phyloP scores from a whole-genome alignment of 805 yeast species.

The Lachancea fermentati region DNA sequence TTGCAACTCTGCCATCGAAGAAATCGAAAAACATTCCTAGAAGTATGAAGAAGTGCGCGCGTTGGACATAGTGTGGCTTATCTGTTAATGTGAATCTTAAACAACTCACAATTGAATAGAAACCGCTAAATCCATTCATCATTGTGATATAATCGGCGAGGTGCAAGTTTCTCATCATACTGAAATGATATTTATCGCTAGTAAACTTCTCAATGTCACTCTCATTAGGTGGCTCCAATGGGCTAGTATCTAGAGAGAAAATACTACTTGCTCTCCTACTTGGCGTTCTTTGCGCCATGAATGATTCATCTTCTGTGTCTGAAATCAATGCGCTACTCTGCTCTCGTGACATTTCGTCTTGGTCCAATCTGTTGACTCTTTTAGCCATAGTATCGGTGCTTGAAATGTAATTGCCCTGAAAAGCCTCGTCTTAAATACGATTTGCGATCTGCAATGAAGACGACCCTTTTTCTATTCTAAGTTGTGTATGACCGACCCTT shows the following conservation, averaged over 20 bases:
- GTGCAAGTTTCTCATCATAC: slow-evolving; percentile 80
- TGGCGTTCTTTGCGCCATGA: slow-evolving; percentile 27
- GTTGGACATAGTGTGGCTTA: slow-evolving; percentile 63
- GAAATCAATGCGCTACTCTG: slow-evolving; percentile 7
- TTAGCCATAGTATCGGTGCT: not conserved
- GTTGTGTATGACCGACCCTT: not conserved
- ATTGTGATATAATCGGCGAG: slow-evolving; percentile 95
- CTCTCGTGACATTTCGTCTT: slow-evolving; percentile 1
- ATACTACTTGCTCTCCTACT: slow-evolving; percentile 54
- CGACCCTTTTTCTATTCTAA: not conserved
- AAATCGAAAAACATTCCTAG: slow-evolving; percentile 93
- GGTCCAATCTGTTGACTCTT: not conserved
- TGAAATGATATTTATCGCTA: slow-evolving; percentile 77
- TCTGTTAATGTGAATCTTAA: slow-evolving; percentile 71
- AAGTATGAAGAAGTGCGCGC: slow-evolving; percentile 86
- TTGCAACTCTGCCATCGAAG: slow-evolving; percentile 95
- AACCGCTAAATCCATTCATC: slow-evolving; percentile 90
- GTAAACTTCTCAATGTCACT: slow-evolving; percentile 74
- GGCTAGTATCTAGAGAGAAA: slow-evolving; percentile 44
- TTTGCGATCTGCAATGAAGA: not conserved
- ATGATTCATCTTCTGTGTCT: slow-evolving; percentile 15
- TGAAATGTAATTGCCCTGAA: too few species aligned
- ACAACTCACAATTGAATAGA: slow-evolving; percentile 83
- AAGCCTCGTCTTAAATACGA: too few species aligned
- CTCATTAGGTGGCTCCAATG: slow-evolving; percentile 71